These are phyloP conservation scores for Chionographis japonica DNA, from an alignment of 106 monocot species.

Conservation along the genomic window DNA sequence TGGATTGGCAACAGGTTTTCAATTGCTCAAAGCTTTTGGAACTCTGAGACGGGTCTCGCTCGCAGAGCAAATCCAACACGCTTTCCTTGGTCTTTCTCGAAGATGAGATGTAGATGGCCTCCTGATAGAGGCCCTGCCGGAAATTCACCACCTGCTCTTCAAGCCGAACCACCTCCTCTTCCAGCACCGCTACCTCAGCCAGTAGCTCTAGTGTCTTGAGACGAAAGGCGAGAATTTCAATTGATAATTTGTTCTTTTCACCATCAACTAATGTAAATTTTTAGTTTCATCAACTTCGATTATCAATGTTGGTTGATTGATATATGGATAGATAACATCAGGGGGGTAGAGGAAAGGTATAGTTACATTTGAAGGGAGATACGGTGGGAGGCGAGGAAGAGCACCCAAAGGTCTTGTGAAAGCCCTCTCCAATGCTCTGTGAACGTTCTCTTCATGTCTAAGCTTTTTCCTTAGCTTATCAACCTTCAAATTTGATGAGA, in stretches of 20 bases:
- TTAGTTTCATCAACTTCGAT: no score
- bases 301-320: no score
- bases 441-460: conserved; percentile 81
- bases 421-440: conserved; percentile 85
- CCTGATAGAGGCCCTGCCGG: conserved; percentile 76
- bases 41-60: conserved; percentile 7
- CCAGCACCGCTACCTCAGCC: conserved; percentile 91
- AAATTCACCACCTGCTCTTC: conserved; percentile 92
- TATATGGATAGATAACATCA: no score
- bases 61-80: conserved; percentile 8
- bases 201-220: conserved; percentile 81
- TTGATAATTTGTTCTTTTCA: not conserved
- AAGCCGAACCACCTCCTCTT: conserved; percentile 91
- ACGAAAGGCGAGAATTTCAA: conserved; percentile 1
- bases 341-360: not conserved
- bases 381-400: conserved; percentile 86
- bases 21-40: not conserved
- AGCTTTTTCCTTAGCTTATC: conserved; percentile 89
- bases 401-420: conserved; percentile 80
- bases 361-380: conserved; percentile 69
- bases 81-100: conserved; percentile 42
- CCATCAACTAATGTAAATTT: no score
- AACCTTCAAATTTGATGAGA: conserved; percentile 38
- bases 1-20: no score
- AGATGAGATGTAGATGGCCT: conserved; percentile 64